A percentile compares a stretch with the other conserved stretches of the same genome.
These are phyloP conservation scores for Bolboschoenoplectus hybrid DNA, from an alignment of 202 grass and related monocot species.

Conservation along the genomic window DNA sequence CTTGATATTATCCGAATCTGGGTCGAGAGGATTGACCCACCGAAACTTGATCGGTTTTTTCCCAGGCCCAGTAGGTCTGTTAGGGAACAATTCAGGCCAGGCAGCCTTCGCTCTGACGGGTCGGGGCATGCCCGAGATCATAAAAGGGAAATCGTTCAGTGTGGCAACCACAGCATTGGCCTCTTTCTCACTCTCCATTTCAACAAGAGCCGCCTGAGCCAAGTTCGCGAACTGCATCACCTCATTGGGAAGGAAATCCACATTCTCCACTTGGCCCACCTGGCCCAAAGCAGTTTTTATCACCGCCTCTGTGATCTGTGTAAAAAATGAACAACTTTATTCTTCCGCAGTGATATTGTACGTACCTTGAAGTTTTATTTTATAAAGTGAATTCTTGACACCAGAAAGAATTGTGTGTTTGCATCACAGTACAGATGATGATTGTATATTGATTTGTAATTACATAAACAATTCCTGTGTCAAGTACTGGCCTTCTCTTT, in stretches of 20 bases:
- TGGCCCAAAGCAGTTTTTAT: slow-evolving; percentile 61
- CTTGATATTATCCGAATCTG: slow-evolving; percentile 2
- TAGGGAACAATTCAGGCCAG: slow-evolving; percentile 60
- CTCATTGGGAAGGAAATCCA: slow-evolving; percentile 63
- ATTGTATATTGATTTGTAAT: neutral
- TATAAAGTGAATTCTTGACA: neutral
- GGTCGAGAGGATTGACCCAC: neutral
- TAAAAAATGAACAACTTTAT: neutral
- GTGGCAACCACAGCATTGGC: slow-evolving; percentile 45
- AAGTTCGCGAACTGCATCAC: slow-evolving; percentile 56
- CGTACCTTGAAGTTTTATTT: neutral
- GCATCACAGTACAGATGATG: neutral
- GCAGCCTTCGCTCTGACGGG: slow-evolving; percentile 60
- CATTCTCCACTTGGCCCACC: slow-evolving; percentile 49
- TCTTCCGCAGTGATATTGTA: neutral
- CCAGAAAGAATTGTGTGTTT: neutral
- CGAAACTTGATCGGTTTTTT: neutral
- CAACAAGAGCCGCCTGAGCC: slow-evolving; percentile 67
- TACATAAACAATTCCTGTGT: neutral
- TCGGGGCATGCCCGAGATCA: slow-evolving; percentile 77
- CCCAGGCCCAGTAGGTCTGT: slow-evolving; percentile 54
- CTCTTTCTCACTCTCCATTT: slow-evolving; percentile 67
- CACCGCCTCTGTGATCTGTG: slow-evolving; percentile 43
- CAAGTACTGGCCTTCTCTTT: neutral
- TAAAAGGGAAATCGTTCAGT: slow-evolving; percentile 70